A percentile compares a stretch with the other conserved stretches of the same genome.
These are phyloP conservation scores for Solidago caesia DNA, from an alignment of 129 eudicot genomes.

Conservation along the genomic window DNA sequence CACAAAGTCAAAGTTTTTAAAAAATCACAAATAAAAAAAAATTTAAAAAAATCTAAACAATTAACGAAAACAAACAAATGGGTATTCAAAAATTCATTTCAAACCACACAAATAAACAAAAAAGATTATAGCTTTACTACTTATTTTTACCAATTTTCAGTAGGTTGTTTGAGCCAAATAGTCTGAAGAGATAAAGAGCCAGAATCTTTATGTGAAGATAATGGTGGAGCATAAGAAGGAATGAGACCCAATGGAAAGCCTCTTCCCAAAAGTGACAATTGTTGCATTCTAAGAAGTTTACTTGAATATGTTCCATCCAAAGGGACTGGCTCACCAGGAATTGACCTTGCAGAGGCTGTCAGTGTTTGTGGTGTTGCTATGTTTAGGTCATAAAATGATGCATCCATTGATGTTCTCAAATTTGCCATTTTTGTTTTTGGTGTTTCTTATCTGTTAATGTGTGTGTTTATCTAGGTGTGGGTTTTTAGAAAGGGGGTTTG, in stretches of 20 bases:
- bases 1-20: conserved; percentile 9
- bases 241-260: conserved; percentile 83
- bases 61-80: neutral
- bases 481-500: neutral
- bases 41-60: neutral
- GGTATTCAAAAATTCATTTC: conserved; percentile 19
- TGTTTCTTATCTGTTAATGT: conserved; percentile 32
- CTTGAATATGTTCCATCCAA: conserved; percentile 64
- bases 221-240: conserved; percentile 59
- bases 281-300: conserved; percentile 55
- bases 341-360: conserved; percentile 51
- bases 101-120: neutral
- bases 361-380: conserved; percentile 60
- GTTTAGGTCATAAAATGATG: conserved; percentile 74
- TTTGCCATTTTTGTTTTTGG: conserved; percentile 50
- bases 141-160: conserved; percentile 45
- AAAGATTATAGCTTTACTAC: neutral
- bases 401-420: conserved; percentile 74
- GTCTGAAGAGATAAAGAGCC: conserved; percentile 65
- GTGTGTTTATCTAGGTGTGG: conserved; percentile 17
- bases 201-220: conserved; percentile 41
- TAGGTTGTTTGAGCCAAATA: conserved; percentile 35
- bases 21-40: conserved; percentile 6
- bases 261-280: conserved; percentile 44
- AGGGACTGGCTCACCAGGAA: conserved; percentile 88